These are phyloP conservation scores for Mrakia hoshinonis DNA, from an alignment of 768 basidiomycete genomes.

Conservation along the genomic window DNA sequence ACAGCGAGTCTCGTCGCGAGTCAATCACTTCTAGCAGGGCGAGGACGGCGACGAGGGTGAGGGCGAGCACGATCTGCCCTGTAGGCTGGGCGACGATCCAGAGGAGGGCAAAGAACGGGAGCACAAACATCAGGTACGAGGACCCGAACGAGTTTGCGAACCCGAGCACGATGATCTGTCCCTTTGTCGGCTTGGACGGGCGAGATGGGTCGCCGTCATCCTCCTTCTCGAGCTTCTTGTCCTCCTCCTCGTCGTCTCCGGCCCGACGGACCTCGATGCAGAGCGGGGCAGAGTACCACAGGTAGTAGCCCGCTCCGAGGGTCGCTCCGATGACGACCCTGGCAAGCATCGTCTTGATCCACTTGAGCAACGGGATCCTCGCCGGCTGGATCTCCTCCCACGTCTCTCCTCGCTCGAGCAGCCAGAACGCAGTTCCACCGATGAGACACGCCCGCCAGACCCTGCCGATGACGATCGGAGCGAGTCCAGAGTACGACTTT, in stretches of 20 bases:
- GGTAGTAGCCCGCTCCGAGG: slow-evolving; percentile 47
- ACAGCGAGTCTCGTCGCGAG: slow-evolving; percentile 60
- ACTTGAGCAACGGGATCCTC: slow-evolving; percentile 45
- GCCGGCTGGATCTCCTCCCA: slow-evolving; percentile 35
- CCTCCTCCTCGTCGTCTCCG: slow-evolving; percentile 31
- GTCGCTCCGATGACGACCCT: slow-evolving; percentile 46
- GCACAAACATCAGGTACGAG: slow-evolving; percentile 75
- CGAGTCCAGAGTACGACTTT: slow-evolving; percentile 64
- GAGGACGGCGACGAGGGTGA: slow-evolving; percentile 59
- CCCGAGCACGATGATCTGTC: slow-evolving; percentile 53
- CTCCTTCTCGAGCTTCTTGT: slow-evolving; percentile 20
- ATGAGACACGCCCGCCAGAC: slow-evolving; percentile 53
- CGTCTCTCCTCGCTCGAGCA: slow-evolving; percentile 69
- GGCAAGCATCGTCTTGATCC: slow-evolving; percentile 55
- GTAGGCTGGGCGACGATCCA: slow-evolving; percentile 66
- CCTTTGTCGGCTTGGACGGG: slow-evolving; percentile 34
- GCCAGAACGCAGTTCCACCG: slow-evolving; percentile 61
- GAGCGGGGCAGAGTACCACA: slow-evolving; percentile 68
- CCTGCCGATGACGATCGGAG: slow-evolving; percentile 52
- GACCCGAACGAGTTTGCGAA: slow-evolving; percentile 86
- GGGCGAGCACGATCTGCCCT: slow-evolving; percentile 66
- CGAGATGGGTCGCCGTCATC: slow-evolving; percentile 22
- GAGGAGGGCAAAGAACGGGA: slow-evolving; percentile 52
- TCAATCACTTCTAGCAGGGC: slow-evolving; percentile 72
- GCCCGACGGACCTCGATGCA: slow-evolving; percentile 57